Percentiles rank a stretch among this genome's conserved stretches.
Conservation (phyloP, 2,329 filamentous ascomycete genomes). For the Colletotrichum sp. region DNA sequence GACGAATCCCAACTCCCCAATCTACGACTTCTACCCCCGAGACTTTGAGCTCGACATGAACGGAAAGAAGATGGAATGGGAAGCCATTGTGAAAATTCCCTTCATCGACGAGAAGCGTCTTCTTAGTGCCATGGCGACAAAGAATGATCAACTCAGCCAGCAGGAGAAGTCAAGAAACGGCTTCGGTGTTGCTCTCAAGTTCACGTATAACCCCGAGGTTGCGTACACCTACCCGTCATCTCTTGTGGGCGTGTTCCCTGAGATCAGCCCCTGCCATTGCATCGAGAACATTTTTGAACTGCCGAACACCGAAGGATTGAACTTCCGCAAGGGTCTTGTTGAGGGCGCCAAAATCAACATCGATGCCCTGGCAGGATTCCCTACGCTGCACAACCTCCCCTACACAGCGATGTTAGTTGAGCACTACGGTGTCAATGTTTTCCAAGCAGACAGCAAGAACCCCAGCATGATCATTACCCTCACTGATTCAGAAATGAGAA, state of each 20-base stretch:
- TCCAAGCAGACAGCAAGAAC: constrained; percentile 94
- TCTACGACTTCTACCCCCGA: constrained; percentile 96
- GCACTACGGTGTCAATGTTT: constrained; percentile 90
- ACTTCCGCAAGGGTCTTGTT: constrained; percentile 83
- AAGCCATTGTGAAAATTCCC: constrained; percentile 97
- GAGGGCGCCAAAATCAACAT: constrained; percentile 83
- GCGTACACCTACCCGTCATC: constrained; percentile 89
- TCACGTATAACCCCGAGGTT: constrained; percentile 79
- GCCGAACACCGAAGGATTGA: constrained; percentile 87
- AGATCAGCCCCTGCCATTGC: constrained; percentile 85
- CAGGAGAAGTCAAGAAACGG: constrained; percentile 85
- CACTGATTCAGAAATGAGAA: constrained; percentile 73
- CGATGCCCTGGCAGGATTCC: constrained; percentile 90
- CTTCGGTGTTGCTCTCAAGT: constrained; percentile 92
- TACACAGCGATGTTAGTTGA: constrained; percentile 74
- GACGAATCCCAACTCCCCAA: constrained; percentile 88
- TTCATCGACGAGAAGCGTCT: constrained; percentile 95
- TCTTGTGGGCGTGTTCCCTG: constrained; percentile 87
- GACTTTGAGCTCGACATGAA: constrained; percentile 99
- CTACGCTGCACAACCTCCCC: constrained; percentile 84
- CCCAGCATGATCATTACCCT: constrained; percentile 95
- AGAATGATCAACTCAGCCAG: constrained; percentile 76
- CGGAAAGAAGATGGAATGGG: constrained; percentile 99
- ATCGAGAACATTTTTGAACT: constrained; percentile 97
- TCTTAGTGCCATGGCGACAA: constrained; percentile 83